Evolutionary conservation across 2,329 filamentous ascomycete genomes (phyloP).

Genomic region (Blastomyces emzantsi): DNA sequence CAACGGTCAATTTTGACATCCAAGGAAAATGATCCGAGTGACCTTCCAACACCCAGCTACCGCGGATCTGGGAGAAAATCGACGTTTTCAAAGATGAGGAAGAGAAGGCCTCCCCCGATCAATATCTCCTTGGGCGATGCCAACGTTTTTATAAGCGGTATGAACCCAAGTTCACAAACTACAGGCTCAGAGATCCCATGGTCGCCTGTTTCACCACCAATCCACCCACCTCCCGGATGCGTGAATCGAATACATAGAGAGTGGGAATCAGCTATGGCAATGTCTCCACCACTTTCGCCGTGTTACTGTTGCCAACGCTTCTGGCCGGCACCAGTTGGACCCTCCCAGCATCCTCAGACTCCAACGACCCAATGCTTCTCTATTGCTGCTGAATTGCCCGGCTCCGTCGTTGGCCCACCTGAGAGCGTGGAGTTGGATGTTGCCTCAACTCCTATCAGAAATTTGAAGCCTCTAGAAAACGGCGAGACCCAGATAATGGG

Average conservation of each 20-base stretch:
- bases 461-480: slow-evolving; percentile 7
- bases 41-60: slow-evolving; percentile 1
- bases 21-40: slow-evolving; percentile 7
- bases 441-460: slow-evolving; percentile 9
- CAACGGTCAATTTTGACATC: slow-evolving; percentile 8
- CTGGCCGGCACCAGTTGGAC: not conserved
- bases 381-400: slow-evolving; percentile 12
- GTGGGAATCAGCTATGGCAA: slow-evolving; percentile 7
- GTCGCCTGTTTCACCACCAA: slow-evolving; percentile 12
- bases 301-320: not conserved
- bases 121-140: slow-evolving; percentile 16
- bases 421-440: slow-evolving; percentile 12
- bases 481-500: slow-evolving; percentile 3
- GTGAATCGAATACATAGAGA: slow-evolving; percentile 11
- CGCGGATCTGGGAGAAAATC: slow-evolving; percentile 8
- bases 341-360: not conserved
- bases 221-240: slow-evolving; percentile 10
- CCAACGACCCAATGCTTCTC: slow-evolving; percentile 10
- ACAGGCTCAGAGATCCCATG: slow-evolving; percentile 12
- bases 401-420: not conserved
- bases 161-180: slow-evolving; percentile 9
- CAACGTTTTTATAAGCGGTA: slow-evolving; percentile 14
- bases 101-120: slow-evolving; percentile 16
- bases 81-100: slow-evolving; percentile 16
- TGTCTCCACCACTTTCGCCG: not conserved